Percentiles rank a stretch among this genome's conserved stretches.
These are phyloP conservation scores for Phytophthora multivora DNA, from an alignment of 352 stramenopile genomes.

Conservation along the genomic window DNA sequence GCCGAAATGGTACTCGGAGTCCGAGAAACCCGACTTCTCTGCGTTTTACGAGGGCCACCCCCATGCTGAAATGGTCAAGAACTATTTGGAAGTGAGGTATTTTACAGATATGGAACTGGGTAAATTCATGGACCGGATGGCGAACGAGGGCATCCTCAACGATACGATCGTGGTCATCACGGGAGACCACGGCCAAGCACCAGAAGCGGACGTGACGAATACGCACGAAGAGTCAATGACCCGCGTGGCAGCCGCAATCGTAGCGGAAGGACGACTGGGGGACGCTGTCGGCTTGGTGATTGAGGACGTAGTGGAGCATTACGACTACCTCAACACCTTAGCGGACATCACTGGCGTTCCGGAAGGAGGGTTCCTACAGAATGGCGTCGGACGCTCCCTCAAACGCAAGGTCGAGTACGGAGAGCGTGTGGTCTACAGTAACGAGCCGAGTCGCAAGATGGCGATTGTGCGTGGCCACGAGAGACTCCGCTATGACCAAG, in stretches of 20 bases:
- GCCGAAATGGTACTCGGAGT: conserved; percentile 43
- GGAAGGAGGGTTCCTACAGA: conserved; percentile 36
- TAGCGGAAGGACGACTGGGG: conserved; percentile 42
- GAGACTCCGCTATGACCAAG: conserved; percentile 49
- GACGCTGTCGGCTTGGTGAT: conserved; percentile 32
- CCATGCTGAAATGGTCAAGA: conserved; percentile 29
- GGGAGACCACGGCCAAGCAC: conserved; percentile 55
- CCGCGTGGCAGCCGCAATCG: conserved; percentile 32
- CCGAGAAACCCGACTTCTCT: conserved; percentile 44
- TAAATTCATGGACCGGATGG: conserved; percentile 59
- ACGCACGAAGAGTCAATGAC: conserved; percentile 39
- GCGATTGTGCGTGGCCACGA: conserved; percentile 26
- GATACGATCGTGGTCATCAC: conserved; percentile 61
- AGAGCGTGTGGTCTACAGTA: conserved; percentile 51
- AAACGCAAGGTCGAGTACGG: conserved; percentile 43
- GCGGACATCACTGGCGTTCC: conserved; percentile 44
- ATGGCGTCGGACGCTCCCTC: conserved; percentile 43
- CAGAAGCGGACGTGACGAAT: conserved; percentile 45
- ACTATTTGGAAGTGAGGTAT: conserved; percentile 51
- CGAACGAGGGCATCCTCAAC: conserved; percentile 44
- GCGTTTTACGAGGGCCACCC: conserved; percentile 31
- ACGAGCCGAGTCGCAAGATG: conserved; percentile 47
- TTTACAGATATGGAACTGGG: conserved; percentile 53
- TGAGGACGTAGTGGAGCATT: conserved; percentile 38
- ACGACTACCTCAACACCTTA: conserved; percentile 48